Evolutionary conservation across 371 early-diverging fungal genomes (phyloP), one percentile per base, ranked within the genome.

Genomic region (Cokeromyces recurvatus): DNA sequence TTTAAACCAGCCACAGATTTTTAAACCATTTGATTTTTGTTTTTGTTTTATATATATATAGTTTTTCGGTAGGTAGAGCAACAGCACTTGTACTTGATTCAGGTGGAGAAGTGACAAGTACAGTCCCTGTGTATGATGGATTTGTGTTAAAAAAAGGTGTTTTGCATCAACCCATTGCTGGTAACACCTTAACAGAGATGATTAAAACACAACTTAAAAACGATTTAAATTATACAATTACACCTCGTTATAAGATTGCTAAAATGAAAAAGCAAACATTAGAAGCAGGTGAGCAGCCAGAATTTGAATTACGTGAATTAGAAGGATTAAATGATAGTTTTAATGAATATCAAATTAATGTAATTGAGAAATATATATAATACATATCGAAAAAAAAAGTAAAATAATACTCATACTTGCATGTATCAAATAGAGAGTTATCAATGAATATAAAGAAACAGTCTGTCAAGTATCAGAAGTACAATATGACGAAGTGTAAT

Each of bases 71-170:
- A 3, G 98, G 98, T 21, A 71, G 82, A 43, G 76, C 90, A 8
- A 90, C 93, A n/a, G 94, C 89, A 3, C 71, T 98, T 21, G 94
- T 98, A 12, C 57, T 98, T 46, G 96, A 96, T 58, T 88, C 89
- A 14, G 98, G 98, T 3, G 93, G 84, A 46, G 81, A 85, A 24
- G 71, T 73, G 46, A 90, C 95, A 2, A 89, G 89, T 57, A 94
- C 87, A 5, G 89, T 90, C 3, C 97, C 98, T 19, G 97, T 98
- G 0, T 88, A 82, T 57, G 98, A 98, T 56, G 98, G 98, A 32
- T 95, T 87, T 64, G 91, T 91, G 6, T 59, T 98, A 29, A 89
- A 89, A 32, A 94, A 94, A 71, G 91, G 88, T 14, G 78, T 93
- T 15, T 67, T 79, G 54, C 82, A 84, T 31, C 87, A 89, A 55